Evolutionary conservation across 768 basidiomycete genomes (phyloP).

Genomic region (Suillus clintonianus): DNA sequence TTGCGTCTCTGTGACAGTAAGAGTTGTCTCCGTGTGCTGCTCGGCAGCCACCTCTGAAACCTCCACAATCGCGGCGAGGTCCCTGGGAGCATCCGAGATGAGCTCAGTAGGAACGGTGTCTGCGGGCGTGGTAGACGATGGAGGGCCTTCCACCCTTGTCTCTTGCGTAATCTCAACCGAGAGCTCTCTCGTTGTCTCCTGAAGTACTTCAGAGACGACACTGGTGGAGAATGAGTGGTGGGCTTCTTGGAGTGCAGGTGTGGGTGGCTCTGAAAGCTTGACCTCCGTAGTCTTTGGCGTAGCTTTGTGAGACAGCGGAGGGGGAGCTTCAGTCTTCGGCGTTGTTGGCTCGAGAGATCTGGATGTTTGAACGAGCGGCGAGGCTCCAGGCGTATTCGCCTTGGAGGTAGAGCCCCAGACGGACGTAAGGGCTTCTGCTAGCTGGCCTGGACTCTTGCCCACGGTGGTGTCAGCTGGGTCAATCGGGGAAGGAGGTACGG

Average conservation of each 20-base stretch:
- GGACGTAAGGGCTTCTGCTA: conserved; percentile 45
- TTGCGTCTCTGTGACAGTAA: conserved; percentile 5
- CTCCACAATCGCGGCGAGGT: neutral
- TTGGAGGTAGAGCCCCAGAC: conserved; percentile 48
- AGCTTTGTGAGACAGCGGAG: conserved; percentile 5
- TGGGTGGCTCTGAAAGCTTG: conserved; percentile 5
- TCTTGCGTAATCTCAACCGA: conserved; percentile 15
- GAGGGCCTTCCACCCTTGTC: neutral
- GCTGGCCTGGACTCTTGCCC: conserved; percentile 38
- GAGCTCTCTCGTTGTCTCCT: conserved; percentile 8
- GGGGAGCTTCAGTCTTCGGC: conserved; percentile 17
- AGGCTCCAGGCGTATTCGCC: conserved; percentile 27
- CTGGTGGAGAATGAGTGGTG: conserved; percentile 4
- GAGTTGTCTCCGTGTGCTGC: conserved; percentile 6
- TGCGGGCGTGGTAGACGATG: conserved; percentile 24
- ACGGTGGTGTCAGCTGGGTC: conserved; percentile 38
- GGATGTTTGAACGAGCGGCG: conserved; percentile 23
- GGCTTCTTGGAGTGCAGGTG: conserved; percentile 16
- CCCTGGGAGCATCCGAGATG: conserved; percentile 10
- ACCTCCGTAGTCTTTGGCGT: conserved; percentile 9
- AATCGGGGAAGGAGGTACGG: conserved; percentile 29
- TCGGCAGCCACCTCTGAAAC: conserved; percentile 8
- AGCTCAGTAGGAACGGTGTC: conserved; percentile 27
- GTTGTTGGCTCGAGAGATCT: conserved; percentile 26
- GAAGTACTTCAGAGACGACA: neutral